Evolutionary conservation across 1,284 basidiomycete species (phyloP).

Genomic region (Irpex lacteus): DNA sequence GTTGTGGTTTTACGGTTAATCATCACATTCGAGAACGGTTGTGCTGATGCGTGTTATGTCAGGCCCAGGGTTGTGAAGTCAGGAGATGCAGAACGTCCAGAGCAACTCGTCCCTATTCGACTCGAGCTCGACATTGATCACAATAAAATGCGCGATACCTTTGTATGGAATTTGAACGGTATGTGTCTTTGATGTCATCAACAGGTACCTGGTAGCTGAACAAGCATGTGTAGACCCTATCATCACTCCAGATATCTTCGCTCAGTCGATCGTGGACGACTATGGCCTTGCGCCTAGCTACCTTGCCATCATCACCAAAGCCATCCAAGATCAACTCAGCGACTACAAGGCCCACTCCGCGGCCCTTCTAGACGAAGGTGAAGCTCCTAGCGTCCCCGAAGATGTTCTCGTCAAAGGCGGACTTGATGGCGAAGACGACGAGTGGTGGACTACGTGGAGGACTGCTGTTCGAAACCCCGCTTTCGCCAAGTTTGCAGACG

Average conservation of each 20-base stretch:
- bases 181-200: conserved; percentile 20
- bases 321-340: conserved; percentile 85
- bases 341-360: conserved; percentile 73
- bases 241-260: conserved; percentile 88
- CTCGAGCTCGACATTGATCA: conserved; percentile 94
- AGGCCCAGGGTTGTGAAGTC: conserved; percentile 63
- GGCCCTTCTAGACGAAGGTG: conserved; percentile 33
- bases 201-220: conserved; percentile 4
- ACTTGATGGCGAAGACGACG: conserved; percentile 48
- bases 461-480: conserved; percentile 43
- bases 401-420: conserved; percentile 39
- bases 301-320: conserved; percentile 72
- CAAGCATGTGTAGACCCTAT: conserved; percentile 63
- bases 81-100: conserved; percentile 61
- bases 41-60: background rate
- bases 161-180: conserved; percentile 97
- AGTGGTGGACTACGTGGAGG: conserved; percentile 76
- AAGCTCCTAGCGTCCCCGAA: conserved; percentile 26
- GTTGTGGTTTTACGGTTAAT: conserved; percentile 45
- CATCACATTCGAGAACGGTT: conserved; percentile 1
- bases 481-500: conserved; percentile 25
- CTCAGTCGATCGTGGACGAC: conserved; percentile 89
- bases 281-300: conserved; percentile 77
- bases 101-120: conserved; percentile 88
- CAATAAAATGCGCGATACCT: conserved; percentile 92